Evolutionary conservation across 2,329 filamentous ascomycete species (phyloP), one percentile per base, ranked within the genome.

Genomic region (Fusarium torulosum): DNA sequence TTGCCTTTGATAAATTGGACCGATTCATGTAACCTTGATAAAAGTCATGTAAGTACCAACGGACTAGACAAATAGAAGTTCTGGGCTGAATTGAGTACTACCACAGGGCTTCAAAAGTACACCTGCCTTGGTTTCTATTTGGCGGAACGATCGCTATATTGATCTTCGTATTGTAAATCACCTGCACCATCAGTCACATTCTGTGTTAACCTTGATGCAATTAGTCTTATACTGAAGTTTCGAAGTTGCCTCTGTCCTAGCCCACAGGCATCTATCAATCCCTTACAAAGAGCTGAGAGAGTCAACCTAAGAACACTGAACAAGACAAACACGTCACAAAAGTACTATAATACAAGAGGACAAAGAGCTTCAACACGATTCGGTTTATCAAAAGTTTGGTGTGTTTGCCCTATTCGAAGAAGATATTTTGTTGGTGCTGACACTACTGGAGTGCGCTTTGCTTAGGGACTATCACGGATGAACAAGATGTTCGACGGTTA

Each of bases 91-190:
- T 13, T 4, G 21, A 5, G 17, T 4, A 20, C 4, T 1, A 11
- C 6, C 3, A 19, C 6, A 61, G 58, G 58, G 56, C 58, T 8
- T 52, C 56, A 5, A 19, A 38, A 27, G 58, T 61, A 15, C 10
- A 61, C 9, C 4, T 61, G 27, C 58, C 58, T 15, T 61, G 58
- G 58, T 61, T 61, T 25, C 20, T 61, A 20, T 61, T 61, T 11
- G 58, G 58, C 13, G 58, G 58, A 3, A 61, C 59, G 7, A 50
- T 61, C 27, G 21, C 14, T 6, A 61, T 61, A 35, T 4, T 61
- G 3, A 35, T 21, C 10, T 35, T 51, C 17, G 35, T 61, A 6
- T 19, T 61, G 58, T 61, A 54, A 2, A 46, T 11, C 1, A 13
- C 7, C 17, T 4, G 4, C 4, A 20, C 7, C 21, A 7, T n/a